phyloP scores from a whole-genome alignment of 225 moss, liverwort and hornwort genomes.

The Neckera pumila region DNA sequence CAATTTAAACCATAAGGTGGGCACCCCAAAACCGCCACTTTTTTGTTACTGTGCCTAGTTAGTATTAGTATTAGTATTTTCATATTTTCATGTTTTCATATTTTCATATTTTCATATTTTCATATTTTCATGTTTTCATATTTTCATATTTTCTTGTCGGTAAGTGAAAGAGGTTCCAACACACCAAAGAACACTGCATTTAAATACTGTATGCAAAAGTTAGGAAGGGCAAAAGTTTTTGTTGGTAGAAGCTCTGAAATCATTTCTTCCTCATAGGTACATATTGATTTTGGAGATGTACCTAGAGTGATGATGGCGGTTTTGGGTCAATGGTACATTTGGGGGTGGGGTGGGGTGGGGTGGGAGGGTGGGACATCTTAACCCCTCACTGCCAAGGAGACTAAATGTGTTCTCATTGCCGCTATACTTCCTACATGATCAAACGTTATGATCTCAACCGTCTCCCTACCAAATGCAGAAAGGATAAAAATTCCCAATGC shows the following conservation, averaged over 20 bases:
- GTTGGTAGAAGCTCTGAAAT: too few relatives aligned
- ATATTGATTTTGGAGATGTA: background rate
- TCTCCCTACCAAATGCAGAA: too few relatives aligned
- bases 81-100: background rate
- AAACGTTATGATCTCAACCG: too few relatives aligned
- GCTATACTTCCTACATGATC: too few relatives aligned
- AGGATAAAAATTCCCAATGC: too few relatives aligned
- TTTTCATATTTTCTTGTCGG: background rate
- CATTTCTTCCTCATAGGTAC: accelerated
- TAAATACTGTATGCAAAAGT: background rate
- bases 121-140: background rate
- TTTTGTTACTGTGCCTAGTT: background rate
- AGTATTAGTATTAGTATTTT: too few relatives aligned
- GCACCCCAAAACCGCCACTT: background rate
- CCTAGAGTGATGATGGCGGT: accelerated
- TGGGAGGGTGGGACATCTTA: too few relatives aligned
- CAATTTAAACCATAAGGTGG: background rate
- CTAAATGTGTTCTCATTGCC: too few relatives aligned
- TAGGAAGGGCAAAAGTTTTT: background rate
- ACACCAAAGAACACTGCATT: accelerated
- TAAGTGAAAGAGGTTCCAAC: background rate
- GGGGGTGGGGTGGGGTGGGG: too few relatives aligned
- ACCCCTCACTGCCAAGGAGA: background rate
- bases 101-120: background rate
- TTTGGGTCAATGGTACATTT: accelerated